A percentile compares a stretch with the other conserved stretches of the same genome.
Conservation (phyloP, 345 rosid genomes). For the Diplotaxis tenuifolia region DNA sequence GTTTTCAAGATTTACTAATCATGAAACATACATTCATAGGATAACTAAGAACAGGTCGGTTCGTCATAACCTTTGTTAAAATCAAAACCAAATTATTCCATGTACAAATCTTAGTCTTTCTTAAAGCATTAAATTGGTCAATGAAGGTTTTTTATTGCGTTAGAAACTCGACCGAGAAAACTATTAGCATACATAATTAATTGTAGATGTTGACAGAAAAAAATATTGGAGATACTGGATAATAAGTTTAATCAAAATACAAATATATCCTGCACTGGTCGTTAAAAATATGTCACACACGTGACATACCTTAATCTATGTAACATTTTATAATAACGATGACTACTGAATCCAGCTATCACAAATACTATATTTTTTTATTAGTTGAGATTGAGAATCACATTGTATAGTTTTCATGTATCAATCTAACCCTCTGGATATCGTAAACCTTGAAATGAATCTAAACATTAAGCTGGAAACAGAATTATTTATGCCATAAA, state of each 20-base stretch:
- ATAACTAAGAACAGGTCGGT: not conserved
- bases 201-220: not conserved
- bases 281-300: conserved; percentile 18
- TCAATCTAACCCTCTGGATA: not conserved
- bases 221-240: not conserved
- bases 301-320: conserved; percentile 33
- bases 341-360: conserved; percentile 26
- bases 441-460: conserved; percentile 5
- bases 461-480: not conserved
- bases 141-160: not conserved
- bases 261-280: conserved; percentile 18
- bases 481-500: conserved; percentile 6
- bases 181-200: not conserved
- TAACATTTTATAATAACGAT: conserved; percentile 17
- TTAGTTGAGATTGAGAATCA: not conserved
- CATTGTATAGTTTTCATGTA: not conserved
- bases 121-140: conserved; percentile 14
- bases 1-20: not conserved
- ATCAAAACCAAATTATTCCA: not conserved
- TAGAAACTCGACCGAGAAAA: not conserved
- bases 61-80: not conserved
- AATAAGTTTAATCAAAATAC: not conserved
- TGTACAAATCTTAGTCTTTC: not conserved
- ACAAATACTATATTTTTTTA: conserved; percentile 7
- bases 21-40: not conserved